Percentiles rank a stretch among this genome's conserved stretches.
These are phyloP conservation scores for Ilex paraguariensis DNA, from an alignment of 305 asterid species.

Conservation along the genomic window DNA sequence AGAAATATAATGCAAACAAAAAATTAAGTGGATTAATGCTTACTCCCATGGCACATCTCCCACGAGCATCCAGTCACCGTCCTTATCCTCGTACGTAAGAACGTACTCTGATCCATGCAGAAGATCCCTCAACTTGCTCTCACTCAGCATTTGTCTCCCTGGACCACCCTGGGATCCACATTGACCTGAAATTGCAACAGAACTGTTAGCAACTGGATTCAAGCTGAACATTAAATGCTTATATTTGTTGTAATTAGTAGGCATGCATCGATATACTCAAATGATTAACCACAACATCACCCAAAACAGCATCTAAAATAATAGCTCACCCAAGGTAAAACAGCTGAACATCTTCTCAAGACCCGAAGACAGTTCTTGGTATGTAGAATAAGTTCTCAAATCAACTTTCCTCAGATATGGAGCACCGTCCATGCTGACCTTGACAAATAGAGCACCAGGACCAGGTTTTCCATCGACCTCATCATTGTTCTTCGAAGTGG, in stretches of 20 bases:
- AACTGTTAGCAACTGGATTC: not conserved
- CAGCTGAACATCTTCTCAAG: conserved; percentile 6
- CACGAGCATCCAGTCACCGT: conserved; percentile 8
- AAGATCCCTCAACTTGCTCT: conserved; percentile 8
- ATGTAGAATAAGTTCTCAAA: conserved; percentile 1
- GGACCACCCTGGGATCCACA: conserved; percentile 7
- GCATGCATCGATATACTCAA: not conserved
- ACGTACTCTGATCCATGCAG: conserved; percentile 8
- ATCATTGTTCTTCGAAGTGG: conserved; percentile 1
- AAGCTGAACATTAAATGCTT: not conserved
- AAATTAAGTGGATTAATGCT: not conserved
- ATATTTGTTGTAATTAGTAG: not conserved
- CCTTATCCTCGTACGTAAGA: conserved; percentile 7
- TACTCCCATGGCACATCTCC: conserved; percentile 11
- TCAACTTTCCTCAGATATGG: conserved; percentile 7
- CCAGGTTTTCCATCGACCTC: conserved; percentile 9
- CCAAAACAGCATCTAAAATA: not conserved
- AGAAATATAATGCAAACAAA: not conserved
- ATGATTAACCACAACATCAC: not conserved
- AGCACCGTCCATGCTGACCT: conserved; percentile 10
- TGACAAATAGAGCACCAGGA: conserved; percentile 7
- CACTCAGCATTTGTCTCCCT: conserved; percentile 3
- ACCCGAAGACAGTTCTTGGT: conserved; percentile 5
- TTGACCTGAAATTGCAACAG: not conserved
- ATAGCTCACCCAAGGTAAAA: conserved; percentile 1